Percentiles rank a stretch among this genome's conserved stretches.
Evolutionary conservation across 441 rosid species (phyloP).

Genomic region (Gossypium schwendimanii): DNA sequence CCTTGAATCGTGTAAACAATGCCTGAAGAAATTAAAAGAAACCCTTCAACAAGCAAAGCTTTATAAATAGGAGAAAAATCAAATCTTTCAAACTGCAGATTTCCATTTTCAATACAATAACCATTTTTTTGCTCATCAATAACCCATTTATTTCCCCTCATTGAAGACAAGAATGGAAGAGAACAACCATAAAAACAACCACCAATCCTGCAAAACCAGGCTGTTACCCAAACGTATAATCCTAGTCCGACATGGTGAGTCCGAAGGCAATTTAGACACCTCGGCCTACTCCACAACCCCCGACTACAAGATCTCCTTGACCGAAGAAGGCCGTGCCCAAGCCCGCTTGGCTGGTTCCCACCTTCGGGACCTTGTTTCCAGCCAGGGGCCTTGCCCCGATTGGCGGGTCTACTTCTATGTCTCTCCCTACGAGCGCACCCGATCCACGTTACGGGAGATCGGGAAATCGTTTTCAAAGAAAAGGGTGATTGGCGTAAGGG

Average conservation of each 20-base stretch:
- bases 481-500: constrained; percentile 76
- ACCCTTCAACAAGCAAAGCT: not conserved
- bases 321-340: constrained; percentile 49
- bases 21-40: not conserved
- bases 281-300: constrained; percentile 74
- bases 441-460: constrained; percentile 83
- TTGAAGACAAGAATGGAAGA: not conserved
- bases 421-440: constrained; percentile 83
- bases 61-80: not conserved
- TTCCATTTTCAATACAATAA: not conserved
- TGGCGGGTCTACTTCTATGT: constrained; percentile 90
- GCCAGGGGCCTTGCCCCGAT: constrained; percentile 20
- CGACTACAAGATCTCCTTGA: constrained; percentile 76
- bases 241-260: constrained; percentile 92
- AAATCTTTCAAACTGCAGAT: not conserved
- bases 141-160: not conserved
- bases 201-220: constrained; percentile 7
- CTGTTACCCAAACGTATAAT: constrained; percentile 73
- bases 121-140: not conserved
- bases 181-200: not conserved
- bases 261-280: constrained; percentile 76
- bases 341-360: constrained; percentile 50
- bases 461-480: constrained; percentile 66
- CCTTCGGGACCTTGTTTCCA: constrained; percentile 38
- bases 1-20: too few species aligned